Evolutionary conservation across 176 grass and related monocot species (phyloP).

Genomic region (Zea luxurians): DNA sequence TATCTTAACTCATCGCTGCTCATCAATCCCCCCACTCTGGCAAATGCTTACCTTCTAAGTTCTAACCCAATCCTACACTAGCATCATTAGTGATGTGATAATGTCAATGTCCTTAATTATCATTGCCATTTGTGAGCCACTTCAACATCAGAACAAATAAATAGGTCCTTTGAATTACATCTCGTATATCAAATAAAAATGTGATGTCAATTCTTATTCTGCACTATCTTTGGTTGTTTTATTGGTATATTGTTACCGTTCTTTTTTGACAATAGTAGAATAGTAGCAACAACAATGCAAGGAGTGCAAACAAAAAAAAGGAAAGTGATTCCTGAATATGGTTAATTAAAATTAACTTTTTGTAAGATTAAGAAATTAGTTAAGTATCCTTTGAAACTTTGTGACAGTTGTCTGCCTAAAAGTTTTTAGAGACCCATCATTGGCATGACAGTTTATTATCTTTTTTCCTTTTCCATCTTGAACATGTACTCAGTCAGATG

Average conservation of each 20-base stretch:
- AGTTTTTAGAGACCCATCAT: neutral
- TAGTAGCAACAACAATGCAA: neutral
- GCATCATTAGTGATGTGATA: constrained; percentile 8
- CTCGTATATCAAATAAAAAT: neutral
- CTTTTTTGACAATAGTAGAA: constrained; percentile 6
- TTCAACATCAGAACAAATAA: neutral
- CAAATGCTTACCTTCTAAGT: neutral
- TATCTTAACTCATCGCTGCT: neutral
- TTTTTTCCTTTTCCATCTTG: neutral
- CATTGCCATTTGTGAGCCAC: neutral
- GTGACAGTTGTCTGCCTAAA: neutral
- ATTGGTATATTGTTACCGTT: neutral
- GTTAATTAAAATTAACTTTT: neutral
- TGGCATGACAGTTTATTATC: neutral
- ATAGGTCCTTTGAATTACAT: neutral
- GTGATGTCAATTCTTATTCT: neutral
- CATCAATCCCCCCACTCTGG: neutral
- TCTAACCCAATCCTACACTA: neutral
- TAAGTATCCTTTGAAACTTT: constrained; percentile 6
- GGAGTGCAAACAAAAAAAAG: neutral
- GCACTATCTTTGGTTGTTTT: constrained; percentile 8
- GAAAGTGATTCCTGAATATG: constrained; percentile 12
- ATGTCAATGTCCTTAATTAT: neutral
- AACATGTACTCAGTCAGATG: neutral
- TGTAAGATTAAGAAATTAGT: neutral